Base-by-base conservation (phyloP, 1,284 basidiomycete genomes). In the Melampsora americana region DNA sequence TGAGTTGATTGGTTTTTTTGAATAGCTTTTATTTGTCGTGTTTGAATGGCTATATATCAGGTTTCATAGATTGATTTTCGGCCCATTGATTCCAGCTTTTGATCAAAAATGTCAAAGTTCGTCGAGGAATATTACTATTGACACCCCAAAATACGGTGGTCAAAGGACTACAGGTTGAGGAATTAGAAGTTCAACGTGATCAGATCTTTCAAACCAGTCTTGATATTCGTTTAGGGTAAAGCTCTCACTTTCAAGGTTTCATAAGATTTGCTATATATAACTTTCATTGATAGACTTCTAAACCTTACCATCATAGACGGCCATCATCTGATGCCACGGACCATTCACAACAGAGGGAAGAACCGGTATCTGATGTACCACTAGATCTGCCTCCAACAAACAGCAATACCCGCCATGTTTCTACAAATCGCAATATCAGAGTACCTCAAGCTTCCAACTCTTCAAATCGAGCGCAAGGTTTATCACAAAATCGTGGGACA, bases 91-190 rank as follows among this genome's bases (percentile, higher is more conserved):
- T 11, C 23, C 67, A 79, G 78, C 69, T 79, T 9, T 66, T 79
- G 20, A 23, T 79, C 12, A 76, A 70, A 66, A 68, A 77, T 62
- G 78, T 78, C 2, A 66, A 56, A 16, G 72, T 73, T n/a, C 56
- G 78, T 12, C 73, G 78, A 20, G 78, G 78, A 1, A 66, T 79
- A 1, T 56, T 80, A 62, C 73, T 80, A 18, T 71, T 80, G 30
- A 77, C 76, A 11, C 74, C 78, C 0, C 23, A 75, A 9, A 79
- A 78, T 67, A 78, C 78, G 44, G 44, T 53, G 2, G 73, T 79
- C 46, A 80, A 80, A 74, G 79, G 78, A 3, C 60, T 66, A 39
- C 66, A 75, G 50, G 77, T 79, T 39, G 78, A 79, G 56, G 79
- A 79, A 70, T 60, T 78, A 20, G 75, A 79, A 14, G 44, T 46